Conservation (phyloP, 2,329 filamentous ascomycete species). For the Pseudogymnoascus sp. region DNA sequence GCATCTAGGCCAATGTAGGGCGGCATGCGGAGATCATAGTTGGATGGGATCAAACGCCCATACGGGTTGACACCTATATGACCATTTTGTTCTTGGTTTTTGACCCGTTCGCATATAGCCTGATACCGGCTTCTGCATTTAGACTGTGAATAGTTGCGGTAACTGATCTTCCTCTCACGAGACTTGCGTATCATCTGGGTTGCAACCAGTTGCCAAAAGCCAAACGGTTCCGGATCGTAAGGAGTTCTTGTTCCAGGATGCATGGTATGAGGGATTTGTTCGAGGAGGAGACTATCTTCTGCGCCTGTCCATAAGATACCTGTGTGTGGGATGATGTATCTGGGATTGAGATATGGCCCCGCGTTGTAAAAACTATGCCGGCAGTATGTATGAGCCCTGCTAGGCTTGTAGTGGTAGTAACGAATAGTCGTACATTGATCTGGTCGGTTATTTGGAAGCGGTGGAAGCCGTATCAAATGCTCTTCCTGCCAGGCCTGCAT, state of each 20-base stretch:
- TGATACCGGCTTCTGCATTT: neutral
- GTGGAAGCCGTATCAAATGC: neutral
- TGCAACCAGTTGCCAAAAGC: neutral
- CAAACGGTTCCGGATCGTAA: neutral
- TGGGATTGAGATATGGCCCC: neutral
- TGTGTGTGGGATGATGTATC: neutral
- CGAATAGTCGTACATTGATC: neutral
- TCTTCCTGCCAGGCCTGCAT: neutral
- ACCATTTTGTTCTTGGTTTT: neutral
- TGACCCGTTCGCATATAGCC: neutral
- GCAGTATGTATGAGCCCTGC: neutral
- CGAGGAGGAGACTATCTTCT: slow-evolving; percentile 1
- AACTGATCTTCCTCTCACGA: neutral
- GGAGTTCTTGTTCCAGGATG: neutral
- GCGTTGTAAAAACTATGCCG: neutral
- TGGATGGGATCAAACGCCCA: neutral
- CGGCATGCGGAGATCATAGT: neutral
- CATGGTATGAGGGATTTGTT: neutral
- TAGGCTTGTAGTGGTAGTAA: neutral
- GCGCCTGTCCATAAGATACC: neutral
- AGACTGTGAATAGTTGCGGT: neutral
- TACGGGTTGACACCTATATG: neutral
- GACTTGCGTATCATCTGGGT: neutral
- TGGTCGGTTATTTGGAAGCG: neutral
- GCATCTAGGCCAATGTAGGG: neutral